phyloP scores from a whole-genome alignment of 2,329 filamentous ascomycete species.

The Fusarium sp. region DNA sequence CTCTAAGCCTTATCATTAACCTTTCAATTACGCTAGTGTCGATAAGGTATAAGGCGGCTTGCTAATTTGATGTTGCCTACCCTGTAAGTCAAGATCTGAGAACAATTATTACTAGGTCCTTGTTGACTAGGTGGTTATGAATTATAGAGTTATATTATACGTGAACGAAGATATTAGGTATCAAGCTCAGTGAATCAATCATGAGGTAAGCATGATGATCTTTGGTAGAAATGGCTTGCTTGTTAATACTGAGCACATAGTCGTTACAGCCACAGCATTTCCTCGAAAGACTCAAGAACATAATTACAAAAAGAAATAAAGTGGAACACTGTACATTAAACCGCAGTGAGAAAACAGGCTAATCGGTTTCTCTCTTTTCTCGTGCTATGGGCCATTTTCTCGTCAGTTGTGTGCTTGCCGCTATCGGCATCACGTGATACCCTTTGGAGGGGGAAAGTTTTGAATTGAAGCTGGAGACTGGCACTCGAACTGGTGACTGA shows the following conservation, averaged over 20 bases:
- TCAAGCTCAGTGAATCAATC: too few relatives aligned
- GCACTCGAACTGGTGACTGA: neutral
- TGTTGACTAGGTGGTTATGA: neutral
- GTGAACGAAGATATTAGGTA: too few relatives aligned
- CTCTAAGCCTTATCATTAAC: neutral
- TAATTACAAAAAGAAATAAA: neutral
- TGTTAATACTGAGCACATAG: too few relatives aligned
- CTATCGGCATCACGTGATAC: conserved; percentile 27
- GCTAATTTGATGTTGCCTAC: neutral
- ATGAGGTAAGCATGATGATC: too few relatives aligned
- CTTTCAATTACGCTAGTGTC: neutral
- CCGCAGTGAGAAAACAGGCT: neutral
- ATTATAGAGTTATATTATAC: neutral
- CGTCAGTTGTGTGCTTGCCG: conserved; percentile 7
- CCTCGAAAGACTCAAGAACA: neutral
- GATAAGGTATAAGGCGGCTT: neutral
- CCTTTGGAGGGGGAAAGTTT: conserved; percentile 26
- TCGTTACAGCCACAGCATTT: too few relatives aligned
- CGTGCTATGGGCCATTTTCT: neutral
- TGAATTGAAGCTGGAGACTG: conserved; percentile 1
- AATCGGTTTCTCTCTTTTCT: neutral
- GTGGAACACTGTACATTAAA: neutral
- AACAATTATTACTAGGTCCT: too few relatives aligned
- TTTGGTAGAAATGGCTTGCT: too few relatives aligned
- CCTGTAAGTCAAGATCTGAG: neutral